phyloP scores from a whole-genome alignment of 108 stramenopile species.

The Ochromonas danica region DNA sequence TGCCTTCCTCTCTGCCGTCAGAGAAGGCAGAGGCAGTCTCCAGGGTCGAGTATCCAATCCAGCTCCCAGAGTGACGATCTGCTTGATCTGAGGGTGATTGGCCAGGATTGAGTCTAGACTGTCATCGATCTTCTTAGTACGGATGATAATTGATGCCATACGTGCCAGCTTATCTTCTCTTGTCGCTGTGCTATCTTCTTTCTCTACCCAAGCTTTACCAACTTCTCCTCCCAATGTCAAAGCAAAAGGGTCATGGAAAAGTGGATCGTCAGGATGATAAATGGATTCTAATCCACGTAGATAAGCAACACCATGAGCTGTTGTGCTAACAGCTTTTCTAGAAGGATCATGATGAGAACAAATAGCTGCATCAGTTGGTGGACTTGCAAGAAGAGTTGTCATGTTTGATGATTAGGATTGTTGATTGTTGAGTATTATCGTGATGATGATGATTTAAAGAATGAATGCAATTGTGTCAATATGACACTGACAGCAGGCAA shows the following conservation, averaged over 20 bases:
- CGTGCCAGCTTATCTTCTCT: not conserved
- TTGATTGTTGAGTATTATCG: too few species aligned
- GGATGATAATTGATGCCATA: not conserved
- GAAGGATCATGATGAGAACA: constrained; percentile 1
- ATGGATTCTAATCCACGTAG: not conserved
- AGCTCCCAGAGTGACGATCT: not conserved
- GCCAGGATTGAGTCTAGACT: not conserved
- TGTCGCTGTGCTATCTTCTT: not conserved
- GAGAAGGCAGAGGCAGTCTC: too few species aligned
- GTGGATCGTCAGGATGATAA: not conserved
- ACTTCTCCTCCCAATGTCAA: not conserved
- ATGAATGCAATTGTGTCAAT: too few species aligned
- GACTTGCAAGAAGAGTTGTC: too few species aligned
- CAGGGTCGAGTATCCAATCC: not conserved
- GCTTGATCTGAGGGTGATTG: not conserved
- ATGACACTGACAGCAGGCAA: too few species aligned
- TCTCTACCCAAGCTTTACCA: not conserved
- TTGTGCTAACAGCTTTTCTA: not conserved
- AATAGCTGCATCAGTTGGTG: too few species aligned
- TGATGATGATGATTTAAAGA: too few species aligned
- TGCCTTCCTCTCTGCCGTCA: not conserved
- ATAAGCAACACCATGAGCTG: not conserved
- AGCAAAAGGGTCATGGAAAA: not conserved
- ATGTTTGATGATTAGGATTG: too few species aligned
- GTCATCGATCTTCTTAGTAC: not conserved